Percentiles rank a stretch among this genome's conserved stretches.
Conservation (phyloP, 345 rosid genomes). For the Noccaea caerulescens region DNA sequence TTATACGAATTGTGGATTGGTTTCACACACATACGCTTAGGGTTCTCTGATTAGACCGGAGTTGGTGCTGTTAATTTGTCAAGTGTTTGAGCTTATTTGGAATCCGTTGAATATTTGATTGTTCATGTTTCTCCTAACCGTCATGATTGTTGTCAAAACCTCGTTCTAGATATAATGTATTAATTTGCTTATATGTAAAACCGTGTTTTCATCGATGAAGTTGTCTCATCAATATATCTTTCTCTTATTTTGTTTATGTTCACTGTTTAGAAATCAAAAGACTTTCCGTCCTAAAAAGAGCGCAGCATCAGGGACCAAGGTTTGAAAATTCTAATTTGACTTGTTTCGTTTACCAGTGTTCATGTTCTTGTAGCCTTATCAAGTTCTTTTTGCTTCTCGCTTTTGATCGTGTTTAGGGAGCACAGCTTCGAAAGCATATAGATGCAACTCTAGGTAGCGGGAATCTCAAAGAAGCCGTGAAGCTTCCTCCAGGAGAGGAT, state of each 20-base stretch:
- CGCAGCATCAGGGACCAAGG: constrained; percentile 92
- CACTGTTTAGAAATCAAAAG: constrained; percentile 70
- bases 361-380: constrained; percentile 8
- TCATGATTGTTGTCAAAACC: not conserved
- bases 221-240: not conserved
- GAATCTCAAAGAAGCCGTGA: constrained; percentile 87
- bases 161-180: not conserved
- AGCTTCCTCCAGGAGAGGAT: constrained; percentile 94
- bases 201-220: not conserved
- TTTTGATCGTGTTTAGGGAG: constrained; percentile 58
- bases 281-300: constrained; percentile 90
- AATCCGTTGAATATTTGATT: not conserved
- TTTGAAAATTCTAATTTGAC: constrained; percentile 38
- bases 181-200: not conserved
- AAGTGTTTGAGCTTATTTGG: not conserved
- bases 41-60: not conserved
- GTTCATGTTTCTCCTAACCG: constrained; percentile 10
- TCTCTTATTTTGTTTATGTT: constrained; percentile 1
- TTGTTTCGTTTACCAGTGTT: not conserved
- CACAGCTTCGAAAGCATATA: constrained; percentile 84
- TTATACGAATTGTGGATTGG: not conserved
- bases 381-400: constrained; percentile 25
- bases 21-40: not conserved
- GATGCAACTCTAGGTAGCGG: constrained; percentile 96
- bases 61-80: not conserved